phyloP scores from a whole-genome alignment of 2,329 filamentous ascomycete genomes.

The Aspergillus oerlinghausenensis region DNA sequence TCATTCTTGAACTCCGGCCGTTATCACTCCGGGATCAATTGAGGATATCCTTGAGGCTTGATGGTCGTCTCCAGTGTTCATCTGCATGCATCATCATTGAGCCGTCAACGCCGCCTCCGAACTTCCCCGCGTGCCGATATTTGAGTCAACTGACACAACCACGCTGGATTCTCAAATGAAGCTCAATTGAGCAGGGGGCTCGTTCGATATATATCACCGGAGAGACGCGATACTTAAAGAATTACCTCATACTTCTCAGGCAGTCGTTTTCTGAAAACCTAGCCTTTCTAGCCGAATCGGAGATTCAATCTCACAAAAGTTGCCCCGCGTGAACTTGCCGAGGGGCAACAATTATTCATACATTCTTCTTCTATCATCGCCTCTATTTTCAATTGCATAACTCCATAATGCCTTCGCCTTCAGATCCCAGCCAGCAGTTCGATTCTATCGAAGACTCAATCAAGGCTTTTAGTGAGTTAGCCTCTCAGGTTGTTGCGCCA shows the following conservation, averaged over 20 bases:
- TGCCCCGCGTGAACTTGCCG: constrained; percentile 16
- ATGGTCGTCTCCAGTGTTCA: not conserved
- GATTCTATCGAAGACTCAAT: constrained; percentile 41
- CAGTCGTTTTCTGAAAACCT: not conserved
- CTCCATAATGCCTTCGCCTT: constrained; percentile 31
- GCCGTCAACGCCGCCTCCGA: not conserved
- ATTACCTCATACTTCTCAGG: too few relatives aligned
- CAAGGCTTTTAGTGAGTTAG: constrained; percentile 37
- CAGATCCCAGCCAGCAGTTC: constrained; percentile 32
- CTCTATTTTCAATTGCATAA: not conserved
- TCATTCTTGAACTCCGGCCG: not conserved
- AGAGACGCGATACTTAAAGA: not conserved
- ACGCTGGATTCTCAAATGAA: not conserved
- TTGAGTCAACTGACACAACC: not conserved
- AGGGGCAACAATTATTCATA: constrained; percentile 18
- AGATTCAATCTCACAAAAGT: not conserved
- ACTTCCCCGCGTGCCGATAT: not conserved
- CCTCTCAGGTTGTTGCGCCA: not conserved
- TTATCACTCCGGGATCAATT: not conserved
- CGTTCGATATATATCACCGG: not conserved
- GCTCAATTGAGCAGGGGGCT: not conserved
- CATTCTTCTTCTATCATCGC: not conserved
- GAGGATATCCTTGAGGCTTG: not conserved
- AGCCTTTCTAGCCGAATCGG: not conserved
- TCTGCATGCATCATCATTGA: not conserved